phyloP scores from a whole-genome alignment of 2,329 filamentous ascomycete species.

The Diaporthe humulicola region DNA sequence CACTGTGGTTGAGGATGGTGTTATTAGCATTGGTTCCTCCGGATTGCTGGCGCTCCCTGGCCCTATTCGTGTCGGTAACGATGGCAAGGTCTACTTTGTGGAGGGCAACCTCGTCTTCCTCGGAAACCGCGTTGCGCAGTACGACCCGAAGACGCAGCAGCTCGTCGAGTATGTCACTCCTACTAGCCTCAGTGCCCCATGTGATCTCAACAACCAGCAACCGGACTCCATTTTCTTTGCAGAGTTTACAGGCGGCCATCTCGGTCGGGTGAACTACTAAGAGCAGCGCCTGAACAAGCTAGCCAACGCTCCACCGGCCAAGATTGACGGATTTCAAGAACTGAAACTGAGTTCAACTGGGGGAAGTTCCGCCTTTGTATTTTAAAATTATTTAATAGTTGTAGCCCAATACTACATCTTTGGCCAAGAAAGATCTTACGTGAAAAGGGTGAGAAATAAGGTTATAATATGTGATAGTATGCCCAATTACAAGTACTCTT shows the following conservation, averaged over 20 bases:
- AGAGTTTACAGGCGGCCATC: background rate
- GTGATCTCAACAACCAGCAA: conserved; percentile 22
- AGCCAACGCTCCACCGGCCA: background rate
- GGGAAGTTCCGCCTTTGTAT: background rate
- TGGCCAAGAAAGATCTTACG: too few relatives aligned
- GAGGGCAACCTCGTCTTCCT: conserved; percentile 28
- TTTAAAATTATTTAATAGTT: too few relatives aligned
- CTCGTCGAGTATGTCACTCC: conserved; percentile 24
- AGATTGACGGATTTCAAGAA: background rate
- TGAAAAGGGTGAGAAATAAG: too few relatives aligned
- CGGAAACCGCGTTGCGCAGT: conserved; percentile 26
- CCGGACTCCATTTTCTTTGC: conserved; percentile 24
- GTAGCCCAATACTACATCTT: too few relatives aligned
- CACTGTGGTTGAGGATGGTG: background rate
- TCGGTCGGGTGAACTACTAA: conserved; percentile 14
- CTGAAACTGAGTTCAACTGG: background rate
- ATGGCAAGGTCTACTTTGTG: conserved; percentile 24
- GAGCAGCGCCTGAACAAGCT: background rate
- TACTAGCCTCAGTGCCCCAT: conserved; percentile 13
- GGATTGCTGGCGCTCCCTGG: background rate
- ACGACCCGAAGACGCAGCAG: conserved; percentile 22
- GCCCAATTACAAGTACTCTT: too few relatives aligned
- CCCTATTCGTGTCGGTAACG: conserved; percentile 6
- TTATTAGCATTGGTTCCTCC: conserved; percentile 3
- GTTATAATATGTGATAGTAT: too few relatives aligned